Evolutionary conservation across 2,329 filamentous ascomycete species (phyloP).

Genomic region (Salinomyces thailandicus): DNA sequence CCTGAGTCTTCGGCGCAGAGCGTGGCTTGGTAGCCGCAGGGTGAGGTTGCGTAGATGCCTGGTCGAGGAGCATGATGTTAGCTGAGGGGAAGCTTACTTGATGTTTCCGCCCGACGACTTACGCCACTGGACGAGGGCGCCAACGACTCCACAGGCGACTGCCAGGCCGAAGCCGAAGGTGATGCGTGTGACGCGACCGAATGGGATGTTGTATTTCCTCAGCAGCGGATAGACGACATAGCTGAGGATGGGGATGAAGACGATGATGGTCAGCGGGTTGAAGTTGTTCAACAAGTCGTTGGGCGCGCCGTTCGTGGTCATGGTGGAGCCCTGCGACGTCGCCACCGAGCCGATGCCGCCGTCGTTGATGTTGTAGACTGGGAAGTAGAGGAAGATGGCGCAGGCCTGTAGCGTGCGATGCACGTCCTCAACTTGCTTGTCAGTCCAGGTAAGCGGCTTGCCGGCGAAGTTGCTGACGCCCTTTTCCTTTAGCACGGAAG

Average conservation of each 20-base stretch:
- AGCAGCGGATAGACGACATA: constrained; percentile 35
- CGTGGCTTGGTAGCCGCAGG: constrained; percentile 34
- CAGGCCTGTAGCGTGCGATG: constrained; percentile 55
- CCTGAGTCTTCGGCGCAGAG: constrained; percentile 26
- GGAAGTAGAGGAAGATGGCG: constrained; percentile 49
- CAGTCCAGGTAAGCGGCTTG: constrained; percentile 44
- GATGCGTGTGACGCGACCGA: constrained; percentile 7
- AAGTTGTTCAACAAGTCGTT: constrained; percentile 35
- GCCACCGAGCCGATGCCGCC: constrained; percentile 21
- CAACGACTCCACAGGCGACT: constrained; percentile 40
- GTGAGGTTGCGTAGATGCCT: constrained; percentile 41
- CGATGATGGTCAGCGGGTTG: constrained; percentile 34
- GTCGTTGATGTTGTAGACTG: constrained; percentile 27
- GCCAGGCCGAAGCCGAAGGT: constrained; percentile 40
- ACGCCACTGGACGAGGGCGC: constrained; percentile 41
- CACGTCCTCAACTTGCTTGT: constrained; percentile 60
- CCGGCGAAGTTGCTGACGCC: constrained; percentile 10
- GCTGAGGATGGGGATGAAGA: constrained; percentile 31
- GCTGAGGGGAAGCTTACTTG: constrained; percentile 24
- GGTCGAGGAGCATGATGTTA: too few species aligned
- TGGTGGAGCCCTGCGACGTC: constrained; percentile 13
- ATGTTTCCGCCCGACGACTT: not conserved
- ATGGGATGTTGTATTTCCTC: constrained; percentile 25
- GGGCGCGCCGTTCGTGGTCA: constrained; percentile 26
- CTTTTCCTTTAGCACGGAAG: constrained; percentile 12